phyloP scores from a whole-genome alignment of 164 flowering plant species.

The Magnolia officinalis region DNA sequence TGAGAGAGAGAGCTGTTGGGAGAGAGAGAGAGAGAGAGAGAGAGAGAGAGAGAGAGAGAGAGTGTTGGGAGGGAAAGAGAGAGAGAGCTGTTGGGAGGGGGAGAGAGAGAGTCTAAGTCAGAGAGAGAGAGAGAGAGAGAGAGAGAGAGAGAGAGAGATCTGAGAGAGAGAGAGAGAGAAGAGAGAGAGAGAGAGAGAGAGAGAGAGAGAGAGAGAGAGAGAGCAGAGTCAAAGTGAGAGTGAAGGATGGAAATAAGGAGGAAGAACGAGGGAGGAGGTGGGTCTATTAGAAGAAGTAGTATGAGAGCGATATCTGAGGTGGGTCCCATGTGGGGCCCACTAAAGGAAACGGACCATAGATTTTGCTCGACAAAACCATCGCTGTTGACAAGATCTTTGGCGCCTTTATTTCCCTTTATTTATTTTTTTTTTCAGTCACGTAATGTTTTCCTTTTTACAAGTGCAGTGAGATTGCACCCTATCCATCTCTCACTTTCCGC shows the following conservation, averaged over 20 bases:
- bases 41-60: neutral
- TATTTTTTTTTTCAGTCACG: neutral
- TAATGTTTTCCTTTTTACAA: neutral
- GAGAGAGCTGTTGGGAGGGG: neutral
- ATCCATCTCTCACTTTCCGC: neutral
- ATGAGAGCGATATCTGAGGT: neutral
- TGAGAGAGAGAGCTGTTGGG: neutral
- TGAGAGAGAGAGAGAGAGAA: no score
- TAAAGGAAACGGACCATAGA: slow-evolving; percentile 12
- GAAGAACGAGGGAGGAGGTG: neutral
- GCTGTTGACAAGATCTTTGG: slow-evolving; percentile 6
- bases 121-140: no score
- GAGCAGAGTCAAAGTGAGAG: neutral
- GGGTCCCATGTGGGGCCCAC: slow-evolving; percentile 13
- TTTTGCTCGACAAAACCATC: slow-evolving; percentile 16
- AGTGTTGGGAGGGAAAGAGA: no score
- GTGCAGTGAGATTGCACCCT: neutral
- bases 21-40: no score
- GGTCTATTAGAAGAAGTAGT: neutral
- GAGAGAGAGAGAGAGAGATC: no score
- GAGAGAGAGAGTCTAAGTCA: no score
- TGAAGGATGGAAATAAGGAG: neutral
- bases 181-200: neutral
- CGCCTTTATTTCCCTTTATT: slow-evolving; percentile 6
- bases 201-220: neutral